Base-by-base conservation (phyloP, 208 protist species). In the Acanthamoeba culbertsoni region DNA sequence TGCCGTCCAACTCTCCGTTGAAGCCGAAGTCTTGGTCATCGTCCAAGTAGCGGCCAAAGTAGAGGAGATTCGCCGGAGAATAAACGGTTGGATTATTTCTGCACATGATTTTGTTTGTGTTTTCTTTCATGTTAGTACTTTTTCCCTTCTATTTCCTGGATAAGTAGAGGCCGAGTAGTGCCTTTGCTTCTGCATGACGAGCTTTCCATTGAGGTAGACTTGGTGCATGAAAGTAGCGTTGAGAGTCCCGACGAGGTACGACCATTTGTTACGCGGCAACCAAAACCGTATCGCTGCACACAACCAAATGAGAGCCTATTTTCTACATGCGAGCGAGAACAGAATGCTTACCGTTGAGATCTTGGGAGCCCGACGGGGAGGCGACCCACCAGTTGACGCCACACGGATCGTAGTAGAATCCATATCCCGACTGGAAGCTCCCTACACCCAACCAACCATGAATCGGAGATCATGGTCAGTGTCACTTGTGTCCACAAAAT, bases 21-120 rank as follows among this genome's bases (percentile, higher is more conserved):
- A 89, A 59, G 35, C 53, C 53, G 33, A 59, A 89, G 42, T 89
- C 79, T 89, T 89, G 53, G 79, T 89, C 79, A 89, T 89, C 55
- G 55, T 89, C 71, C 71, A 82, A 82, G 71, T 82, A 82, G 20
- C 71, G 71, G 14, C 71, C 71, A 28, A 82, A 82, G 37, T 82
- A 82, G 43, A 82, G 71, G 33, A 82, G 71, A 28, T 82, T 82
- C 6, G 12, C 23, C 71, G 71, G 71, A 2, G 71, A 35, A 42
- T 82, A 82, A 7, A 51, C 40, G 12, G 71, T 82, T 7, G 71
- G 71, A 51, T 82, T 82, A 28, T 82, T 82, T 28, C 71, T 82
- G 48, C 48, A 18, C 12, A 18, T 55, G 48, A 55, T 55, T 55
- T 18, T 23, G 48, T 18, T 18, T 55, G 48, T 23, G 57, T 63